Evolutionary conservation across 371 early-diverging fungal species (phyloP), one percentile per base, ranked within the genome.

Genomic region (Rhizopus delemar): DNA sequence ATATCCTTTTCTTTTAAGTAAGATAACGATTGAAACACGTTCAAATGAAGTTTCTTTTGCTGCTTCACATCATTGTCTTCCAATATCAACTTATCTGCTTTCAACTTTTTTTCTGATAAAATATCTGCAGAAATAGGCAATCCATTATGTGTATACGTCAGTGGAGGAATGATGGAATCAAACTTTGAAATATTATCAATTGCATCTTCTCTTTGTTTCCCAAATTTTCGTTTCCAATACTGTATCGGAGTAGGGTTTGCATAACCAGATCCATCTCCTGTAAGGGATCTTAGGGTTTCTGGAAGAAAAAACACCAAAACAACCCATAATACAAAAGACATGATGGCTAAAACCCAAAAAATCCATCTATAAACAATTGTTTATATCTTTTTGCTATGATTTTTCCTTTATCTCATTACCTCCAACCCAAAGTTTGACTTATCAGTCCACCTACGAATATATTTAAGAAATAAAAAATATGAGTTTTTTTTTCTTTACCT

Each of bases 211-310:
- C 29, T 56, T 5, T 46, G 35, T 36, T 53, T 52, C 1, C 50
- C 38, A 31, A 43, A 45, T 2, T n/a, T 51, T 28, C 39, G 51
- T n/a, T 34, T 5, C 41, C 58, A 56, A 59, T 58, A 64, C 59
- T 77, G 72, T 0, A 9, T 53, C 9, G 73, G 74, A 2, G 77
- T 74, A 48, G 77, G 77, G 33, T 77, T 77, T 3, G 72, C 74
- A 43, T 73, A 70, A 0, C 73, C 69, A 15, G 74, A 73, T 3
- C 79, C 75, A 46, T 75, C 65, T 4, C 74, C 71, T 2, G 83
- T 85, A 4, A 85, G 62, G 0, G 80, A 65, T 15, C 84, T 74
- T 29, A 86, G 49, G 0, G 78, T 77, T 50, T 77, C 78, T 0
- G 73, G 75, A 0, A 77, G 36, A 55, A 67, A 59, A 41, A 74